A percentile compares a stretch with the other conserved stretches of the same genome.
These are phyloP conservation scores for Russula ochroleuca DNA, from an alignment of 768 basidiomycete species.

Conservation along the genomic window DNA sequence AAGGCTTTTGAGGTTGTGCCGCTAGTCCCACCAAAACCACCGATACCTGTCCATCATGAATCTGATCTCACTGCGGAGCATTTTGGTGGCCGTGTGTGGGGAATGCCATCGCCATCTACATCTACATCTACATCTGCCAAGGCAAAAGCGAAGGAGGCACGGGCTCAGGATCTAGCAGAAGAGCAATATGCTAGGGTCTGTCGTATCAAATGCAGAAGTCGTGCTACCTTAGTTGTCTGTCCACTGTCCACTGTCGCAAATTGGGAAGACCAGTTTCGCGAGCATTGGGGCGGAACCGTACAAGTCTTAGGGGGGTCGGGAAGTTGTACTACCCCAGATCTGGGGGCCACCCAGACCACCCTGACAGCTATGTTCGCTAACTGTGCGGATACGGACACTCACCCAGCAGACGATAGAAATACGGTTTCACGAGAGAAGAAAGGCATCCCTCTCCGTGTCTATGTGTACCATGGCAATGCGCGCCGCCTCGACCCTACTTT, in stretches of 20 bases:
- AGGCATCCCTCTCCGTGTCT: constrained; percentile 62
- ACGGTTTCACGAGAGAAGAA: constrained; percentile 5
- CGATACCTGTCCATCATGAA: constrained; percentile 31
- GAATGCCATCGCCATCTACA: constrained; percentile 58
- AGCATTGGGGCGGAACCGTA: constrained; percentile 93
- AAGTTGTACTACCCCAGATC: constrained; percentile 34
- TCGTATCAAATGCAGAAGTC: constrained; percentile 75
- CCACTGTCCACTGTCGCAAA: constrained; percentile 95
- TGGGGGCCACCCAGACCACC: constrained; percentile 36
- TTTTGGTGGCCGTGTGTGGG: constrained; percentile 79
- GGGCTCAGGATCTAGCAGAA: constrained; percentile 65
- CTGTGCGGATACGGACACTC: constrained; percentile 3
- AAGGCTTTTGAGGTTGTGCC: constrained; percentile 54
- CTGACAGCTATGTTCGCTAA: constrained; percentile 31
- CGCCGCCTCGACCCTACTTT: constrained; percentile 82
- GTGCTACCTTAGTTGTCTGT: constrained; percentile 94
- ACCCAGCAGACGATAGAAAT: not conserved
- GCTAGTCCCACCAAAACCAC: constrained; percentile 42
- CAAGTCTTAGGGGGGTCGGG: constrained; percentile 76
- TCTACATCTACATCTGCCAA: constrained; percentile 38
- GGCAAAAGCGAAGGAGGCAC: constrained; percentile 61
- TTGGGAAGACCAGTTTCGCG: constrained; percentile 98
- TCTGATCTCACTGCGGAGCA: constrained; percentile 45
- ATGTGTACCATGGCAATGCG: constrained; percentile 92
- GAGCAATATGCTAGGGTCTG: constrained; percentile 64